phyloP scores from a whole-genome alignment of 176 grass and related monocot genomes.

The Oropetium thomaeum region DNA sequence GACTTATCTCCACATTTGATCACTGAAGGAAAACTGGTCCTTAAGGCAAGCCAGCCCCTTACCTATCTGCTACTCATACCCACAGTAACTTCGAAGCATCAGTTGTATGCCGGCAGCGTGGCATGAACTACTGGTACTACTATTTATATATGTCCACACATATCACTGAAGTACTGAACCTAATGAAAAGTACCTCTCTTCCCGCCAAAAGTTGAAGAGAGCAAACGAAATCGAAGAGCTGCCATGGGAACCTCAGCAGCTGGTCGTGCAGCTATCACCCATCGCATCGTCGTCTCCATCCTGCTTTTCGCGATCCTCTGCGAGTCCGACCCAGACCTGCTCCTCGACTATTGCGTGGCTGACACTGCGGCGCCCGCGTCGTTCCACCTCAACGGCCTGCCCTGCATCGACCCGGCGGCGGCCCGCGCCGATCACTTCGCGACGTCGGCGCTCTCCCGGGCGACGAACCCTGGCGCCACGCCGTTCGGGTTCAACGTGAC shows the following conservation, averaged over 20 bases:
- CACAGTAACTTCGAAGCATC: slow-evolving; percentile 40
- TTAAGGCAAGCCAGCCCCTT: slow-evolving; percentile 30
- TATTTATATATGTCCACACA: neutral
- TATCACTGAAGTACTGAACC: neutral
- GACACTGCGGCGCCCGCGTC: neutral
- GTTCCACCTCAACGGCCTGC: slow-evolving; percentile 49
- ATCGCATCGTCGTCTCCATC: neutral
- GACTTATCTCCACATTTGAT: too few species aligned
- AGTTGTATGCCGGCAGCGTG: neutral
- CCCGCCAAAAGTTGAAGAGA: neutral
- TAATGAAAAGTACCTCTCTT: neutral
- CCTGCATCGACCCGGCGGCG: slow-evolving; percentile 51
- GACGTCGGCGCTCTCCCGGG: slow-evolving; percentile 38
- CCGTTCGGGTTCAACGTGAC: slow-evolving; percentile 53
- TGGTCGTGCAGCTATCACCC: neutral
- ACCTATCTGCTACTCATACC: slow-evolving; percentile 7
- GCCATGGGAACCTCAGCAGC: slow-evolving; percentile 15
- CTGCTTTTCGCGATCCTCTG: slow-evolving; percentile 1
- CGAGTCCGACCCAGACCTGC: slow-evolving; percentile 48
- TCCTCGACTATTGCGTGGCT: slow-evolving; percentile 51
- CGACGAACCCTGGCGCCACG: slow-evolving; percentile 18
- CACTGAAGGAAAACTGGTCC: neutral
- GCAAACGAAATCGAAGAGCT: neutral
- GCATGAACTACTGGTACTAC: neutral
- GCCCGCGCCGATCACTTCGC: slow-evolving; percentile 50